Evolutionary conservation across 2,329 filamentous ascomycete species (phyloP).

Genomic region (Fusarium armeniacum): DNA sequence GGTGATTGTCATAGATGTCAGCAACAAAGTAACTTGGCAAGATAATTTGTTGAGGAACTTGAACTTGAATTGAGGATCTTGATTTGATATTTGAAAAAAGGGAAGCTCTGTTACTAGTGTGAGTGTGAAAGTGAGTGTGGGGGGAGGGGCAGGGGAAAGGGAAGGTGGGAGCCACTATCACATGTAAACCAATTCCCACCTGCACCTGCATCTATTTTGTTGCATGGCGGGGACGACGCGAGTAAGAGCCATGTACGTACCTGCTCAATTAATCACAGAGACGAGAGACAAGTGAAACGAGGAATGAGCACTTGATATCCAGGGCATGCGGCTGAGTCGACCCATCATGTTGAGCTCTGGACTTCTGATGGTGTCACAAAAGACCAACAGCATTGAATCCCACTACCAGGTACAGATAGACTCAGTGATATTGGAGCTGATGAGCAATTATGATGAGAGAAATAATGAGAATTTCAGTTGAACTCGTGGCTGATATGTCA

Average conservation of each 20-base stretch:
- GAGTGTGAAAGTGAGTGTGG: constrained; percentile 16
- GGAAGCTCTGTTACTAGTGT: constrained; percentile 19
- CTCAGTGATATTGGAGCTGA: background rate
- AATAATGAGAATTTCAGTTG: background rate
- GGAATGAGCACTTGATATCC: constrained; percentile 24
- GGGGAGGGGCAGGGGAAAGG: constrained; percentile 20
- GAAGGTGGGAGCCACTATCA: constrained; percentile 46
- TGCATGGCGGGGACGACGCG: constrained; percentile 15
- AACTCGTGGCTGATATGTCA: constrained; percentile 8
- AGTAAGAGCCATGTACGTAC: background rate
- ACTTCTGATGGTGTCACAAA: constrained; percentile 45
- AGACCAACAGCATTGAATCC: constrained; percentile 38
- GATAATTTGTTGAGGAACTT: constrained; percentile 34
- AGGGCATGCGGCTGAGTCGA: constrained; percentile 46
- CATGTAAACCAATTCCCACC: constrained; percentile 43
- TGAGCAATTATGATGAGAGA: constrained; percentile 5
- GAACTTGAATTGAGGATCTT: constrained; percentile 24
- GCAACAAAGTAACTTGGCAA: constrained; percentile 6
- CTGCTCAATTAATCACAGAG: constrained; percentile 6
- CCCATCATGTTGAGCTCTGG: constrained; percentile 36
- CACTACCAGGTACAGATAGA: constrained; percentile 25
- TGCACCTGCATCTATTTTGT: background rate
- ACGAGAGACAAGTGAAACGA: constrained; percentile 27
- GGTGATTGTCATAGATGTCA: constrained; percentile 20
- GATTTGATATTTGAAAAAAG: constrained; percentile 22